Evolutionary conservation across 2,329 filamentous ascomycete species (phyloP), one percentile per base, ranked within the genome.

Genomic region (Xylariaceae sp.): DNA sequence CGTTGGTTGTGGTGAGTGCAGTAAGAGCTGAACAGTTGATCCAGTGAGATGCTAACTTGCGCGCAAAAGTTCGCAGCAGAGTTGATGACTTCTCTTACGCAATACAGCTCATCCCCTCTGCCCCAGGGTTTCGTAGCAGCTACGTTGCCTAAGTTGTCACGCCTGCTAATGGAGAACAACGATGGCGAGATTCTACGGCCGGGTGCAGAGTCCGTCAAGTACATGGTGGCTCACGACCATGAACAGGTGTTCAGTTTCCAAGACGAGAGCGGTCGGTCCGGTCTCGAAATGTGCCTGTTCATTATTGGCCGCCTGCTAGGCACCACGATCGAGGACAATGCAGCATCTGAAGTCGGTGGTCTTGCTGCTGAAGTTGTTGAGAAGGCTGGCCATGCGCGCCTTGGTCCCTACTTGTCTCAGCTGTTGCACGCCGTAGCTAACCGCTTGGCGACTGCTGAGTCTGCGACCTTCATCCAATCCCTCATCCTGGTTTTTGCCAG

Each of bases 301-400:
- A 94, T 99, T 67, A 91, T 99, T 63, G 94, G 97, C 72, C 89
- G 93, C 52, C 82, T 99, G 3, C 82, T 99, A 35, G 88, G 89
- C 2, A 88, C 90, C 1, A 76, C 82, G 1, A 88, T 97, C n/a
- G 89, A 95, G 68, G 94, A 99, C 69, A 91, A 93, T 68, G 90
- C 92, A 15, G 94, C 93, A 4, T 90, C 92, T n/a, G 93, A 99
- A 76, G 92, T 99, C 49, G 94, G 94, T 66, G 91, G 92, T 13
- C 83, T 99, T 64, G 94, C 94, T 3, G 93, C 93, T 1, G 92
- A 96, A 74, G 80, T 99, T 34, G 94, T 99, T 0, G 93, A 97
- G 75, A 96, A 94, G 75, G 94, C 93, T 55, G 94, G 94, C 9
- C 87, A 92, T 44, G 92, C 96, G 71, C 86, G 90, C 57, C 85